phyloP scores from a whole-genome alignment of 1,139 yeast species.

The Debaryomyces nepalensis region DNA sequence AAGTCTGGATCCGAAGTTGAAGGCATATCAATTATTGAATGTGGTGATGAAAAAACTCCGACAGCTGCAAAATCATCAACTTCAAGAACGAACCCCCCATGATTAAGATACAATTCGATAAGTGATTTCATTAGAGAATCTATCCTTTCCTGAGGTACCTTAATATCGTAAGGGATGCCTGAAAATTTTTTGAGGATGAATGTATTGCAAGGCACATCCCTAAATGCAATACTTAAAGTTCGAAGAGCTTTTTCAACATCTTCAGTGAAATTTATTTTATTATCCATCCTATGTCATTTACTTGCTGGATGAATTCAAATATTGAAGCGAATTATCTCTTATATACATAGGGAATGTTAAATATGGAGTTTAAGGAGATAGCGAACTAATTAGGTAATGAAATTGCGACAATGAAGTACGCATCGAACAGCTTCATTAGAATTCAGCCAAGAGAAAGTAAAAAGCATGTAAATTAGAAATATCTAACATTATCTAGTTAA shows the following conservation, averaged over 20 bases:
- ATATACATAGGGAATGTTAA: too few species aligned
- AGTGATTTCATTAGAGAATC: conserved; percentile 1
- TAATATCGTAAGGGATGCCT: background rate
- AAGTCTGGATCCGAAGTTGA: background rate
- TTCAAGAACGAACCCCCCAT: background rate
- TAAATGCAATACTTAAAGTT: conserved; percentile 1
- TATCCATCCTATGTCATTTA: too few species aligned
- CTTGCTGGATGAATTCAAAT: too few species aligned
- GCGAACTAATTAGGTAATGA: too few species aligned
- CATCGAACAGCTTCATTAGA: too few species aligned
- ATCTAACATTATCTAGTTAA: too few species aligned
- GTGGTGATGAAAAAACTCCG: background rate
- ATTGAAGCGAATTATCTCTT: too few species aligned
- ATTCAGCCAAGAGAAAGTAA: too few species aligned
- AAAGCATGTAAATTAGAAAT: too few species aligned
- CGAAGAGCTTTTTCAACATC: background rate
- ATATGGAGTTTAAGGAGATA: too few species aligned
- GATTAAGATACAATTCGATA: background rate
- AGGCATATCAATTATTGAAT: background rate
- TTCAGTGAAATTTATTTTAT: background rate
- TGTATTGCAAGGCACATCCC: background rate
- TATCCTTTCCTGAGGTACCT: background rate
- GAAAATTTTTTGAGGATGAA: background rate
- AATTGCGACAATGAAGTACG: too few species aligned
- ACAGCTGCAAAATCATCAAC: background rate